Evolutionary conservation across 192 early-diverging fungal genomes (phyloP).

Genomic region (Ramicandelaber brevisporus): DNA sequence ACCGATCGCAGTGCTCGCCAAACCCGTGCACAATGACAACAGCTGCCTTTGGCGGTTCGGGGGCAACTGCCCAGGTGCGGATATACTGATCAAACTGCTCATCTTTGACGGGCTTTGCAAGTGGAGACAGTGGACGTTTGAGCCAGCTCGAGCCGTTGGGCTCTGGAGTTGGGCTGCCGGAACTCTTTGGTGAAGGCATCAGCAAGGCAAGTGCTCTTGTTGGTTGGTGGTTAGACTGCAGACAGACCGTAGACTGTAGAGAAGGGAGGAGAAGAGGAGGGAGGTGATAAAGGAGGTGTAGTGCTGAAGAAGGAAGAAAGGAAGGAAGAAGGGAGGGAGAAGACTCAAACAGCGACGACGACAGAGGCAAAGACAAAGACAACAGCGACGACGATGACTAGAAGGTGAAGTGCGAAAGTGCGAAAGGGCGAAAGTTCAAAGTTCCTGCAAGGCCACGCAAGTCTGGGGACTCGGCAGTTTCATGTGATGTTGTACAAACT

Average conservation of each 20-base stretch:
- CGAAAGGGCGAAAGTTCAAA: no score
- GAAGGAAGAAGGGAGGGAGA: neutral
- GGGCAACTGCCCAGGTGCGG: constrained; percentile 5
- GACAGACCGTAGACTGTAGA: no score
- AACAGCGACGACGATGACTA: no score
- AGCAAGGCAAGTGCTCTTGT: neutral
- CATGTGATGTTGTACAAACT: no score
- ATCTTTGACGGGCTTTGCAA: constrained; percentile 8
- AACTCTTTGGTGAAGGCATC: neutral
- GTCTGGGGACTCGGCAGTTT: no score
- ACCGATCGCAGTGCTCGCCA: constrained; percentile 32
- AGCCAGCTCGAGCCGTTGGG: constrained; percentile 5
- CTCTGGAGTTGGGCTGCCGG: constrained; percentile 1
- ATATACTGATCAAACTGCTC: constrained; percentile 9
- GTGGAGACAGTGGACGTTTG: no score
- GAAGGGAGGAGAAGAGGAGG: neutral
- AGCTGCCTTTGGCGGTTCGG: constrained; percentile 16
- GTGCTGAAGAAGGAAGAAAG: neutral
- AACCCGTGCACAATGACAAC: constrained; percentile 26
- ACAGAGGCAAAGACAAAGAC: no score
- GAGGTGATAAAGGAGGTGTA: neutral
- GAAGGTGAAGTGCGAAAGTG: no score
- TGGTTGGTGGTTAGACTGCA: no score
- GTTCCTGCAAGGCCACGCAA: no score
- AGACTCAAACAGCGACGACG: no score